Percentiles rank a stretch among this genome's conserved stretches.
phyloP scores from a whole-genome alignment of 164 flowering plant species.

The Tetracentron sinense region DNA sequence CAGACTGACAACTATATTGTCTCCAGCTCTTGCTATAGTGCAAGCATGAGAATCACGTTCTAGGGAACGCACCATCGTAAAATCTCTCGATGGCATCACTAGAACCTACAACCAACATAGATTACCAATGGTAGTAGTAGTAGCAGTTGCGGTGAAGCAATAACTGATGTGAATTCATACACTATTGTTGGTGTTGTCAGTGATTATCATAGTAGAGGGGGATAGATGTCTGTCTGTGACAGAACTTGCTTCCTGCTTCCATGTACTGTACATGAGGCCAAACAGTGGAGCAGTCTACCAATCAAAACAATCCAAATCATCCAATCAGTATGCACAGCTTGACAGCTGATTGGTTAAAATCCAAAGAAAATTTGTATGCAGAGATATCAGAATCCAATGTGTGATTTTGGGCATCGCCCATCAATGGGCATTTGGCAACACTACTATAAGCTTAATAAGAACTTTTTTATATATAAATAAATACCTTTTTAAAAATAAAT shows the following conservation, averaged over 20 bases:
- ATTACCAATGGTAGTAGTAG: neutral
- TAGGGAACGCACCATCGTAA: constrained; percentile 60
- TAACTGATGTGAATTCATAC: neutral
- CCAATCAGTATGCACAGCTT: too few relatives aligned
- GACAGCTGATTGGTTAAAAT: too few relatives aligned
- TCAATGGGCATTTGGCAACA: too few relatives aligned
- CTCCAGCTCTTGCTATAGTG: constrained; percentile 80
- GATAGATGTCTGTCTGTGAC: neutral
- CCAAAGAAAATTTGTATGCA: too few relatives aligned
- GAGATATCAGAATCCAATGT: too few relatives aligned
- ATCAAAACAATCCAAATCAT: too few relatives aligned
- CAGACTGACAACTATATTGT: constrained; percentile 67
- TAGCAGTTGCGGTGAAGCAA: neutral
- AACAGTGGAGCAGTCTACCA: too few relatives aligned
- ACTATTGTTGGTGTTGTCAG: neutral
- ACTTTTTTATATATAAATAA: too few relatives aligned
- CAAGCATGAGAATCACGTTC: constrained; percentile 65
- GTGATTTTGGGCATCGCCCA: too few relatives aligned
- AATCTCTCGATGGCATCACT: constrained; percentile 75
- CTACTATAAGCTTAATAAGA: too few relatives aligned
- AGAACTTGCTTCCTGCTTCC: neutral
- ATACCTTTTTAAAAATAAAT: too few relatives aligned
- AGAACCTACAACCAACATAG: constrained; percentile 50
- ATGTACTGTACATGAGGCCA: neutral
- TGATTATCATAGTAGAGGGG: neutral